These are phyloP conservation scores for Apiospora sp. DNA, from an alignment of 2,329 filamentous ascomycete species.

Conservation along the genomic window DNA sequence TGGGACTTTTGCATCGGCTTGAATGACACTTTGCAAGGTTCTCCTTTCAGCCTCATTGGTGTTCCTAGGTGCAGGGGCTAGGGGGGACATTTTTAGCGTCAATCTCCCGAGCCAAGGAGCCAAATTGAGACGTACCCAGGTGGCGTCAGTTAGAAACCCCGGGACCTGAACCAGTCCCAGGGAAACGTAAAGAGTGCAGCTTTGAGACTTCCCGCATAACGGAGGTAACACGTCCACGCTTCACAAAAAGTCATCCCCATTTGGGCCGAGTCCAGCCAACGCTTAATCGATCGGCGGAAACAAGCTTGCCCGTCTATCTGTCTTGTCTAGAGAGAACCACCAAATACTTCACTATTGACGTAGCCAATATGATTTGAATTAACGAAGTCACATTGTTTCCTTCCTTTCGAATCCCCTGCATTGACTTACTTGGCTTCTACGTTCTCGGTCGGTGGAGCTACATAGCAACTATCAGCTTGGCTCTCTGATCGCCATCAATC, in stretches of 20 bases:
- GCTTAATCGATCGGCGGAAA: constrained; percentile 5
- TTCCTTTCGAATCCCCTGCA: not conserved
- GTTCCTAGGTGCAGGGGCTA: not conserved
- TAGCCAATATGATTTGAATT: constrained; percentile 18
- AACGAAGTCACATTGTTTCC: constrained; percentile 5
- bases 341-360: constrained; percentile 12
- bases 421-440: constrained; percentile 13
- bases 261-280: constrained; percentile 6
- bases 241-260: constrained; percentile 18
- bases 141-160: not conserved
- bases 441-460: not conserved
- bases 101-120: constrained; percentile 12
- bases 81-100: constrained; percentile 2
- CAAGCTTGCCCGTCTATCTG: not conserved
- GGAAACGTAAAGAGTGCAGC: constrained; percentile 1
- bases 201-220: not conserved
- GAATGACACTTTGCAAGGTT: constrained; percentile 6
- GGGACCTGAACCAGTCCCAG: not conserved
- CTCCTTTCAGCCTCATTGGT: constrained; percentile 20
- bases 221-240: constrained; percentile 18
- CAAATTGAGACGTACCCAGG: constrained; percentile 3
- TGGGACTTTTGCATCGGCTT: not conserved
- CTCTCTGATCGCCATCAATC: not conserved
- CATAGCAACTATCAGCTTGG: not conserved
- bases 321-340: not conserved